These are phyloP conservation scores for Ustilago hordei DNA, from an alignment of 1,284 basidiomycete species.

Conservation along the genomic window DNA sequence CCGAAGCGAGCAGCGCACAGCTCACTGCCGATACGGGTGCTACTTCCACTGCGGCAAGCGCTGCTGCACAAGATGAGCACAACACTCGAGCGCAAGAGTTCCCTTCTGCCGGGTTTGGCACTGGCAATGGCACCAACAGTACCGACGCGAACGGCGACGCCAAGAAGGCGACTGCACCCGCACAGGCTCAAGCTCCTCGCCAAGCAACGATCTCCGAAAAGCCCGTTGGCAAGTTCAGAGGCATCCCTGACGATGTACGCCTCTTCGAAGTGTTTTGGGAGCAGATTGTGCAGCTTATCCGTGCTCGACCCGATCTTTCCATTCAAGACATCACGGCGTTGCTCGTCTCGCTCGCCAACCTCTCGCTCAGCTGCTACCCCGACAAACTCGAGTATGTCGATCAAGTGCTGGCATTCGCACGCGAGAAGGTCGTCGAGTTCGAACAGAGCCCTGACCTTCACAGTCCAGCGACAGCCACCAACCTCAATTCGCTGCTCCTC, in stretches of 20 bases:
- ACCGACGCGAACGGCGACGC: conserved; percentile 26
- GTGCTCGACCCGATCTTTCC: conserved; percentile 67
- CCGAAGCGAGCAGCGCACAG: conserved; percentile 39
- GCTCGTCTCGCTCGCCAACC: conserved; percentile 64
- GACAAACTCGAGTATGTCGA: conserved; percentile 69
- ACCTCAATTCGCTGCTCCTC: conserved; percentile 64
- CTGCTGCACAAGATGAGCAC: conserved; percentile 18
- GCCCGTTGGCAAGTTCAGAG: conserved; percentile 62
- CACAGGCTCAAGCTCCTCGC: conserved; percentile 27
- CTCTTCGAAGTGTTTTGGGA: conserved; percentile 70
- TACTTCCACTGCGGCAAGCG: conserved; percentile 27
- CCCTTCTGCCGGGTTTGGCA: conserved; percentile 32
- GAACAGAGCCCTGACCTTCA: conserved; percentile 60
- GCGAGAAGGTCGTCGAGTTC: conserved; percentile 58
- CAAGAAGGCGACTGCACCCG: conserved; percentile 28
- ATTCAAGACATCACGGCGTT: conserved; percentile 66
- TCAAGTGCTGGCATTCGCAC: conserved; percentile 67
- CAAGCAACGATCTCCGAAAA: conserved; percentile 27
- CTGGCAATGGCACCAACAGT: conserved; percentile 17
- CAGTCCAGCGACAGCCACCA: conserved; percentile 48
- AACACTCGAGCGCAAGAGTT: conserved; percentile 43
- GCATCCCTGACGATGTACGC: conserved; percentile 67
- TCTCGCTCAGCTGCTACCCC: conserved; percentile 68
- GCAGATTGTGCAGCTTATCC: conserved; percentile 67
- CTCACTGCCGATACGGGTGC: conserved; percentile 29